Conservation (phyloP, 2,329 filamentous ascomycete species). For the Xylaria sp. region DNA sequence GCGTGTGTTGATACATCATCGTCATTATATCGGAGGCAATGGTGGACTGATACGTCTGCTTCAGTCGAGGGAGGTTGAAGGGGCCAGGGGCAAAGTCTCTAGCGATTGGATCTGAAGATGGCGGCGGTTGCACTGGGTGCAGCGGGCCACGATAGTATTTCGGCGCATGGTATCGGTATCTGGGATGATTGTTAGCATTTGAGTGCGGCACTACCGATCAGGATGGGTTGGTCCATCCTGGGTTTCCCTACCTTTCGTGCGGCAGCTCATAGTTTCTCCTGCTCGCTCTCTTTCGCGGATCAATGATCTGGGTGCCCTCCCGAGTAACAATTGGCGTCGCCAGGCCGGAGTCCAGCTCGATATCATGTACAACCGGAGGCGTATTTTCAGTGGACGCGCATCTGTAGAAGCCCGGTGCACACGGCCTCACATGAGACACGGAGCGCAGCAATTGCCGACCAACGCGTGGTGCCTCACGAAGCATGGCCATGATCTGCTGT, state of each 20-base stretch:
- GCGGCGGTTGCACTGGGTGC: conserved; percentile 91
- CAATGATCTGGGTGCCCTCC: conserved; percentile 58
- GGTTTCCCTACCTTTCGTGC: conserved; percentile 42
- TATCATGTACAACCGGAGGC: conserved; percentile 57
- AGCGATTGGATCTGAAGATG: conserved; percentile 85
- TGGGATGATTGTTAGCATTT: conserved; percentile 51
- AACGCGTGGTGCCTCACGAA: conserved; percentile 48
- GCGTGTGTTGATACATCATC: conserved; percentile 85
- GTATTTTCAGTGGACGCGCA: conserved; percentile 60
- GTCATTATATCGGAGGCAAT: conserved; percentile 89
- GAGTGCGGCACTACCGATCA: neutral
- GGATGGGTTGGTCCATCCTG: neutral
- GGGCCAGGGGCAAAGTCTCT: conserved; percentile 90
- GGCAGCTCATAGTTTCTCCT: conserved; percentile 46
- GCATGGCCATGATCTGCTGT: conserved; percentile 42
- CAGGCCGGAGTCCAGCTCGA: conserved; percentile 64
- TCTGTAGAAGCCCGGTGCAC: conserved; percentile 49
- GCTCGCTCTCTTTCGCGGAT: conserved; percentile 57
- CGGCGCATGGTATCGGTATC: conserved; percentile 94
- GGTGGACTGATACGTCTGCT: conserved; percentile 90
- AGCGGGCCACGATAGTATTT: conserved; percentile 95
- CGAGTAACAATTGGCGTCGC: conserved; percentile 52
- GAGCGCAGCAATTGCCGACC: conserved; percentile 44
- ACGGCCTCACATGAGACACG: conserved; percentile 42
- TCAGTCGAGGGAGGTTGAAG: conserved; percentile 86